These are phyloP conservation scores for Wilcoxina mikolae DNA, from an alignment of 495 filamentous ascomycete species.

Conservation along the genomic window DNA sequence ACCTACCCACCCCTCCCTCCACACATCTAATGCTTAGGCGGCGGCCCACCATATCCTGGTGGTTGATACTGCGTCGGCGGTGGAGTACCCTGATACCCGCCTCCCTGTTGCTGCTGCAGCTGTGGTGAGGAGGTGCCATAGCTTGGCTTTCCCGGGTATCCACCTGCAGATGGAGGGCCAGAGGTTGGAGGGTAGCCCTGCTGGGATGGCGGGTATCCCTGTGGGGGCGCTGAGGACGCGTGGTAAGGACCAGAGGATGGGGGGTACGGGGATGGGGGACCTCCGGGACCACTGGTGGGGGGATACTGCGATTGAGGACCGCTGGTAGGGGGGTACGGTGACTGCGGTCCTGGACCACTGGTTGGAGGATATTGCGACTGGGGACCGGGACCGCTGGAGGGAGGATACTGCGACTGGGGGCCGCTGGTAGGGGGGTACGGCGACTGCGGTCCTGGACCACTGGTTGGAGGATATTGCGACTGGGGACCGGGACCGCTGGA, in stretches of 20 bases:
- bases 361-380: neutral
- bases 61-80: constrained; percentile 24
- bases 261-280: no score
- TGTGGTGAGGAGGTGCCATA: neutral
- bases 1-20: no score
- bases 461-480: neutral
- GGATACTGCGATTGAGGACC: neutral
- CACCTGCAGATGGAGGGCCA: constrained; percentile 9
- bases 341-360: constrained; percentile 13
- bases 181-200: constrained; percentile 7
- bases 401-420: neutral
- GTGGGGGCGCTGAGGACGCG: no score
- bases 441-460: constrained; percentile 14
- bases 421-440: neutral
- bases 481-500: neutral
- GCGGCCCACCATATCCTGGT: neutral
- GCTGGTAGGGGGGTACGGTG: neutral
- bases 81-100: constrained; percentile 20
- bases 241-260: no score
- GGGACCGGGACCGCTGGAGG: neutral
- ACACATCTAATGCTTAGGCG: neutral
- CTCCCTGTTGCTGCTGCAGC: neutral
- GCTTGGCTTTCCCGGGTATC: constrained; percentile 10
- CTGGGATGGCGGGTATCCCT: neutral
- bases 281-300: neutral